phyloP scores from a whole-genome alignment of 129 eudicot species.

The sunflower (Helianthus annuus) region DNA sequence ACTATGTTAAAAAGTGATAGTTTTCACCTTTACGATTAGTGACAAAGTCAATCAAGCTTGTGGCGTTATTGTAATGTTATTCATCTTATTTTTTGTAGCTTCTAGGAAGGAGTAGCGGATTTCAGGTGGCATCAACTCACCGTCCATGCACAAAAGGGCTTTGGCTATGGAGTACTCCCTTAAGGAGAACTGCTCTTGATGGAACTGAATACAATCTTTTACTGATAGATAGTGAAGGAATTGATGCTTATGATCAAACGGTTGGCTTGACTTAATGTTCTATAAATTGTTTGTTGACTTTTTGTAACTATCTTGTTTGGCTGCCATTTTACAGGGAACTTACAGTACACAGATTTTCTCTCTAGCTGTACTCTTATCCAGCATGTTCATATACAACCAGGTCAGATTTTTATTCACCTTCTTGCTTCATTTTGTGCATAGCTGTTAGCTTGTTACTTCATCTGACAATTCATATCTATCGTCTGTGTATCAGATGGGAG shows the following conservation, averaged over 20 bases:
- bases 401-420: constrained; percentile 28
- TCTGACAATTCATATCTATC: constrained; percentile 15
- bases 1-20: background rate
- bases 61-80: constrained; percentile 9
- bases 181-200: constrained; percentile 94
- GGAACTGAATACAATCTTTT: constrained; percentile 95
- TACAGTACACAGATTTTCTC: constrained; percentile 97
- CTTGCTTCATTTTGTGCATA: constrained; percentile 11
- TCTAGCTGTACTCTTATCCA: constrained; percentile 91
- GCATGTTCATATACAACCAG: constrained; percentile 99
- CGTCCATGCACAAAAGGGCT: constrained; percentile 99
- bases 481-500: constrained; percentile 75
- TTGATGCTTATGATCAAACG: constrained; percentile 99
- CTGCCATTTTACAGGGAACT: constrained; percentile 68
- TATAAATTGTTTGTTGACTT: background rate
- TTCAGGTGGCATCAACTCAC: constrained; percentile 96
- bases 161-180: constrained; percentile 98
- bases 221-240: constrained; percentile 95
- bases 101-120: constrained; percentile 97
- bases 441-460: constrained; percentile 13
- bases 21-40: constrained; percentile 12
- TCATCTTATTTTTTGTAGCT: constrained; percentile 51
- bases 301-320: background rate
- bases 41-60: constrained; percentile 5
- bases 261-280: constrained; percentile 44